A percentile compares a stretch with the other conserved stretches of the same genome.
phyloP scores from a whole-genome alignment of 768 basidiomycete species.

The Crucibulum laeve region DNA sequence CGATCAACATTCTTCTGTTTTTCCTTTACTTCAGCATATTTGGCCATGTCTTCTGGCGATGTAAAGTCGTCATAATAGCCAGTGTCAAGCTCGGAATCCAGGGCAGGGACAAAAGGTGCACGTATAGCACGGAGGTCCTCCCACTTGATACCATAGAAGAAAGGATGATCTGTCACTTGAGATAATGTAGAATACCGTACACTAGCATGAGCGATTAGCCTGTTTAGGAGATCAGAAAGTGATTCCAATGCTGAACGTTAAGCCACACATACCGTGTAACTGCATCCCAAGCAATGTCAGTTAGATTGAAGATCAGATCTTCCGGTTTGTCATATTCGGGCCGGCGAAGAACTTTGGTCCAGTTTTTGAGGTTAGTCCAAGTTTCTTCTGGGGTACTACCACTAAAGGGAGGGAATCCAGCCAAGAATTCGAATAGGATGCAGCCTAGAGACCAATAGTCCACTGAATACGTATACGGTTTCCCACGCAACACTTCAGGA shows the following conservation, averaged over 20 bases:
- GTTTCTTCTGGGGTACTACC: slow-evolving; percentile 95
- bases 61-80: slow-evolving; percentile 95
- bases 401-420: slow-evolving; percentile 97
- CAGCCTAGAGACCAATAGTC: slow-evolving; percentile 99
- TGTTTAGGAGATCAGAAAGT: slow-evolving; percentile 20
- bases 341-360: slow-evolving; percentile 86
- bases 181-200: slow-evolving; percentile 71
- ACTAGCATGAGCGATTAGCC: slow-evolving; percentile 85
- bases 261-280: slow-evolving; percentile 63
- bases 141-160: slow-evolving; percentile 80
- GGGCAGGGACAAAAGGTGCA: slow-evolving; percentile 91
- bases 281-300: slow-evolving; percentile 91
- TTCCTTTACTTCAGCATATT: slow-evolving; percentile 97
- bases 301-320: slow-evolving; percentile 94
- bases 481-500: slow-evolving; percentile 88
- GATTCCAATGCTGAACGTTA: neutral
- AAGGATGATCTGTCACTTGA: slow-evolving; percentile 74
- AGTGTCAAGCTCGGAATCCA: slow-evolving; percentile 92
- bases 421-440: slow-evolving; percentile 95
- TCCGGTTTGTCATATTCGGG: slow-evolving; percentile 96
- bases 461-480: slow-evolving; percentile 93
- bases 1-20: slow-evolving; percentile 93
- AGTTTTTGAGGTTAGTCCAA: slow-evolving; percentile 98
- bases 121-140: slow-evolving; percentile 67
- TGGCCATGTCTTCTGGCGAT: slow-evolving; percentile 91